A percentile compares a stretch with the other conserved stretches of the same genome.
Conservation (phyloP, 2,329 filamentous ascomycete genomes). For the Colletotrichum sp. region DNA sequence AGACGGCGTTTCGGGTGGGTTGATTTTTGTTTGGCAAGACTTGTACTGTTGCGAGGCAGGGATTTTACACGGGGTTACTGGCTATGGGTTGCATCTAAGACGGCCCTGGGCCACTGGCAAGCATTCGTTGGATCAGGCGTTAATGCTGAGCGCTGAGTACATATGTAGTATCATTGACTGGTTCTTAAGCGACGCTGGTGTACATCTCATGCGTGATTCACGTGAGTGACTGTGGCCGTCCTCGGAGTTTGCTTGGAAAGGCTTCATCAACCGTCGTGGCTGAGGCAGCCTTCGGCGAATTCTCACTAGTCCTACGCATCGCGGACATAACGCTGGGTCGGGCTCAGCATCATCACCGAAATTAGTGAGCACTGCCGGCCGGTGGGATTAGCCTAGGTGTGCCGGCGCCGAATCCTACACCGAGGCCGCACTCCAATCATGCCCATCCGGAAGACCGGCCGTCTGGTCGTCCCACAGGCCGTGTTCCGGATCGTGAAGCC, state of each 20-base stretch:
- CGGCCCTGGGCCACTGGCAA: background rate
- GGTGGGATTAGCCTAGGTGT: background rate
- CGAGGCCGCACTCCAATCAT: background rate
- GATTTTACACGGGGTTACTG: background rate
- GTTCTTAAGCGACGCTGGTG: background rate
- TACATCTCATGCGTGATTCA: background rate
- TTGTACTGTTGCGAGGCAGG: constrained; percentile 7
- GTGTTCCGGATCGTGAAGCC: background rate
- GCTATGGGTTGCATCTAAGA: background rate
- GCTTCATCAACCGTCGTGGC: background rate
- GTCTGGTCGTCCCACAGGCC: background rate
- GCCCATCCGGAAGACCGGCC: background rate
- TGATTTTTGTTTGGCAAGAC: background rate
- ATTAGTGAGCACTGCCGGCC: background rate
- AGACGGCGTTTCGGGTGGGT: constrained; percentile 9
- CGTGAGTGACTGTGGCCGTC: background rate
- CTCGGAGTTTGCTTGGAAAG: background rate
- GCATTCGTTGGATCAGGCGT: background rate
- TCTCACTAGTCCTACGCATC: background rate
- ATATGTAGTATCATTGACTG: background rate
- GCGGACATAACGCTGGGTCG: background rate
- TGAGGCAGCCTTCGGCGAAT: background rate
- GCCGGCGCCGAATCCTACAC: background rate
- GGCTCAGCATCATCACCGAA: background rate
- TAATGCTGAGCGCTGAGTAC: background rate